Conservation (phyloP, 176 grass and related monocot species). For the Zizania latifolia region DNA sequence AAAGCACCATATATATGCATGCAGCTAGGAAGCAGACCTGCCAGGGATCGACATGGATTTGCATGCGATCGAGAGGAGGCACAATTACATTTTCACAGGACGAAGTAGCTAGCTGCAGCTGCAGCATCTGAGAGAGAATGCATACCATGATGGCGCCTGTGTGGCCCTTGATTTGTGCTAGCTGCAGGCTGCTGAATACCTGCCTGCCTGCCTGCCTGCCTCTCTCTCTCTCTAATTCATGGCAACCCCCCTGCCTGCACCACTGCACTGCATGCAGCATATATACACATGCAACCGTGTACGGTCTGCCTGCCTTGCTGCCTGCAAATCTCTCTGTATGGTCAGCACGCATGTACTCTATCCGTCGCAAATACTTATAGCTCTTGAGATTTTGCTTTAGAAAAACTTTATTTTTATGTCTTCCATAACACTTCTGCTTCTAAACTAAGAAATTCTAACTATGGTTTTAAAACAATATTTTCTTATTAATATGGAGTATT, state of each 20-base stretch:
- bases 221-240: constrained; percentile 16
- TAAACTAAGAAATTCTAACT: too few relatives aligned
- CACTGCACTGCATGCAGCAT: neutral
- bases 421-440: too few relatives aligned
- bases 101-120: too few relatives aligned
- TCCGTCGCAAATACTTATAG: neutral
- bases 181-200: too few relatives aligned
- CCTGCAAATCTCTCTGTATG: neutral
- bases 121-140: constrained; percentile 25
- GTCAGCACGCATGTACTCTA: too few relatives aligned
- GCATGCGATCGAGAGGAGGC: neutral
- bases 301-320: neutral
- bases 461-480: too few relatives aligned
- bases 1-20: too few relatives aligned
- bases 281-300: constrained; percentile 3
- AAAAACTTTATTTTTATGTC: too few relatives aligned
- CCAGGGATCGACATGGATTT: neutral
- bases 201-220: neutral
- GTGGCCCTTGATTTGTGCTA: constrained; percentile 34
- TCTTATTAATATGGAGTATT: too few relatives aligned
- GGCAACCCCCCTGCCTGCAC: neutral
- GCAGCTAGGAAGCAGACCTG: too few relatives aligned
- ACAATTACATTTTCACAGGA: constrained; percentile 39
- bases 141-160: constrained; percentile 25
- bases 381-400: too few relatives aligned